Evolutionary conservation across 2,329 filamentous ascomycete species (phyloP).

Genomic region (Monosporascus sp.): DNA sequence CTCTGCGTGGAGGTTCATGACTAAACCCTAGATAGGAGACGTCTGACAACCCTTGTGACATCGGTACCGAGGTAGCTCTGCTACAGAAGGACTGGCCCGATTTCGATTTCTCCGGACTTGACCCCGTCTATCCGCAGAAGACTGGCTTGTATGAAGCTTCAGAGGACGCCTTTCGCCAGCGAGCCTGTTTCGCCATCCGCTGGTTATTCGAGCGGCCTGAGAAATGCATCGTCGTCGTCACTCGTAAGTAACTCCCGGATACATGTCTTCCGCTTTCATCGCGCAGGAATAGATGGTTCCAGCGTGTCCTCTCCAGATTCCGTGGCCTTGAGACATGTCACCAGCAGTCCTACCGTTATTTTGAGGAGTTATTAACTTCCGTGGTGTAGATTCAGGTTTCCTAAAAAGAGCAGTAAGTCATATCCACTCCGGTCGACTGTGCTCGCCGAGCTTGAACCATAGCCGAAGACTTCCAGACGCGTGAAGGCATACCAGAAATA

Average conservation of each 20-base stretch:
- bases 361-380: not conserved
- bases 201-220: slow-evolving; percentile 24
- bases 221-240: slow-evolving; percentile 25
- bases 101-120: slow-evolving; percentile 25
- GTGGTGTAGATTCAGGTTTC: not conserved
- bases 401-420: not conserved
- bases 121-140: slow-evolving; percentile 26
- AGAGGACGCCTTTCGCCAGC: slow-evolving; percentile 19
- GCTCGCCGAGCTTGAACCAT: no score
- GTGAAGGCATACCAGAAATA: no score
- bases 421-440: no score
- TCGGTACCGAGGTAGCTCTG: slow-evolving; percentile 16
- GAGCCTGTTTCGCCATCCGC: slow-evolving; percentile 19
- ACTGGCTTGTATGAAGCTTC: slow-evolving; percentile 24
- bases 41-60: slow-evolving; percentile 25
- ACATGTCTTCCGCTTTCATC: slow-evolving; percentile 1
- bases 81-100: slow-evolving; percentile 23
- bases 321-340: no score
- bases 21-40: slow-evolving; percentile 18
- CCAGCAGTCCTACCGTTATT: no score
- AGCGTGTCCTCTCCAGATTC: no score
- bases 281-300: no score
- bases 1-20: slow-evolving; percentile 1
- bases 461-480: not conserved
- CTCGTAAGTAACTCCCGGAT: slow-evolving; percentile 5